Percentiles rank a stretch among this genome's conserved stretches.
phyloP scores from a whole-genome alignment of 805 yeast genomes.

The Kuraishia molischiana region DNA sequence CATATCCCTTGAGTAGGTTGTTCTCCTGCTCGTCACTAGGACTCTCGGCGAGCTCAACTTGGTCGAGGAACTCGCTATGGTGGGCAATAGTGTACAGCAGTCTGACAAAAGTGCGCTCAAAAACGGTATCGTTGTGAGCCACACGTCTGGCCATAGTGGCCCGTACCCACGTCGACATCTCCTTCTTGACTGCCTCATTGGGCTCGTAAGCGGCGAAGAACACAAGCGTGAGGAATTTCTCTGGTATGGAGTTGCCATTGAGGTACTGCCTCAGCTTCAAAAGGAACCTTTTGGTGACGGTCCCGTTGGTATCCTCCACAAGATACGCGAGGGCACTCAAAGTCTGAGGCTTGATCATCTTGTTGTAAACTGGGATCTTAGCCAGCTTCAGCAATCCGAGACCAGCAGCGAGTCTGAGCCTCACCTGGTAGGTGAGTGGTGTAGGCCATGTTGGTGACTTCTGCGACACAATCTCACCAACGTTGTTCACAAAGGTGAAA shows the following conservation, averaged over 20 bases:
- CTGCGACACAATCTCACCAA: slow-evolving; percentile 61
- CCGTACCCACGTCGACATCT: slow-evolving; percentile 60
- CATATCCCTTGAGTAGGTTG: slow-evolving; percentile 27
- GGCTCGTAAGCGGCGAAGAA: slow-evolving; percentile 79
- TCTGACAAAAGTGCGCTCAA: slow-evolving; percentile 61
- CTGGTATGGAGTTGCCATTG: slow-evolving; percentile 44
- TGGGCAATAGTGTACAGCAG: slow-evolving; percentile 66
- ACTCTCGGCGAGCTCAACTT: slow-evolving; percentile 17
- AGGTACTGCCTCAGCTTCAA: slow-evolving; percentile 39
- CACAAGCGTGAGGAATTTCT: slow-evolving; percentile 54
- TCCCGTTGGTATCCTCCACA: slow-evolving; percentile 54
- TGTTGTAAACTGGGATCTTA: slow-evolving; percentile 38
- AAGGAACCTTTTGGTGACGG: slow-evolving; percentile 47
- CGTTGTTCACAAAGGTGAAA: slow-evolving; percentile 56
- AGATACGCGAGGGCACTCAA: slow-evolving; percentile 44
- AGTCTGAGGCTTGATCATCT: slow-evolving; percentile 40
- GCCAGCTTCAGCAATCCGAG: slow-evolving; percentile 54
- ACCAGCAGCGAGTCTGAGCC: slow-evolving; percentile 63
- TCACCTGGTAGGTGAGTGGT: slow-evolving; percentile 50
- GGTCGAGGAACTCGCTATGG: slow-evolving; percentile 52
- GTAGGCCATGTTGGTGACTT: slow-evolving; percentile 42
- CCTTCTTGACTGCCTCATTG: slow-evolving; percentile 32
- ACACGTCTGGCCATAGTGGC: slow-evolving; percentile 37
- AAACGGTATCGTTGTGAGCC: slow-evolving; percentile 29
- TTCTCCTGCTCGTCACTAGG: slow-evolving; percentile 7